phyloP scores from a whole-genome alignment of 192 early-diverging fungal genomes.

The Cetraspora pellucida region DNA sequence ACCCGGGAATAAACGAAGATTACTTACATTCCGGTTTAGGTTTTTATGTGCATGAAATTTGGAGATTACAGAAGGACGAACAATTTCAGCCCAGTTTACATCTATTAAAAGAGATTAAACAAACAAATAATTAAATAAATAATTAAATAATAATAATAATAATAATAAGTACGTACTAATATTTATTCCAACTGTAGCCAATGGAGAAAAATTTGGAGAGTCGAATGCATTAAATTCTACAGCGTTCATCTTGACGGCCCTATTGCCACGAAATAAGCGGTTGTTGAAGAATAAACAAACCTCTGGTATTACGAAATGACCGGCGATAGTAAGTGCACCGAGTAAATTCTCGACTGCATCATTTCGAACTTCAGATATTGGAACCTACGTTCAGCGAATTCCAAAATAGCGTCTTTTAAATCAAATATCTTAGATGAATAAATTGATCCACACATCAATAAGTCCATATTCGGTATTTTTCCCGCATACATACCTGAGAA shows the following conservation, averaged over 20 bases:
- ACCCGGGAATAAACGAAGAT: conserved; percentile 91
- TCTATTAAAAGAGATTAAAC: conserved; percentile 48
- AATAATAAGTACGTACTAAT: conserved; percentile 59
- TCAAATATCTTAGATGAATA: background rate
- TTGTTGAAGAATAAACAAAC: conserved; percentile 93
- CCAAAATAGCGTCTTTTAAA: background rate
- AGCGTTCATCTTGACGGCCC: conserved; percentile 76
- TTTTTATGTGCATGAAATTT: conserved; percentile 83
- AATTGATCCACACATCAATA: background rate
- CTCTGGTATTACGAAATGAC: conserved; percentile 97
- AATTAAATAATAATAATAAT: background rate
- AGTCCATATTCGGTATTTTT: background rate
- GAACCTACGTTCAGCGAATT: conserved; percentile 54
- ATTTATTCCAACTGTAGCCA: conserved; percentile 96
- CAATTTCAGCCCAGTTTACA: conserved; percentile 87
- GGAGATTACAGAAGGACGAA: conserved; percentile 82
- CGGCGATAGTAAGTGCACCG: conserved; percentile 95
- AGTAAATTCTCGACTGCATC: conserved; percentile 97
- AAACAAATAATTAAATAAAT: background rate
- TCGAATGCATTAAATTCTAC: conserved; percentile 85
- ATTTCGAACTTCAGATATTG: conserved; percentile 95
- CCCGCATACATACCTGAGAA: conserved; percentile 66
- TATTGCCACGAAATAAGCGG: conserved; percentile 91
- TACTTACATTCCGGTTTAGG: conserved; percentile 86
- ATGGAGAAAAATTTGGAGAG: conserved; percentile 84